Evolutionary conservation across 768 basidiomycete genomes (phyloP), one percentile per base, ranked within the genome.

Genomic region (Amyloporia xantha): DNA sequence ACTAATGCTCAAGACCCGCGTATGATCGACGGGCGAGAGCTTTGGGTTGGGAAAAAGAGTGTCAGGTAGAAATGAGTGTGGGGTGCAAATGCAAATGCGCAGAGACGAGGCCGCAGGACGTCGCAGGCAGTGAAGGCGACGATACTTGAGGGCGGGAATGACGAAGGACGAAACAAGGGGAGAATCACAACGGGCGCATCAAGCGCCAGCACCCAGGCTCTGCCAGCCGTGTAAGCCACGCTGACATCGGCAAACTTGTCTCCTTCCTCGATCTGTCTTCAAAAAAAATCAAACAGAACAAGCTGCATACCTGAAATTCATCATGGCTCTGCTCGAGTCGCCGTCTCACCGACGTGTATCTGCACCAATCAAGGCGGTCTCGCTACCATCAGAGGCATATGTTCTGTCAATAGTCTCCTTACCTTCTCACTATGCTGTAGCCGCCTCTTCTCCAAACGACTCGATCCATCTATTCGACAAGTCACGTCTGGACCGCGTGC

Each of bases 381-480:
- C 45, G 3, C 60, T 75, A 7, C 70, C 71, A 0, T 67, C 67
- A 10, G 61, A 71, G 20, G 70, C 77, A 1, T 90, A 90, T 58
- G 73, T 89, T 11, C 67, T 90, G 4, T 73, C 78, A 0, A 66
- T 89, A 6, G 73, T 78, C 13, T 62, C 70, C 3, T 53, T 80
- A 4, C 67, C 74, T 1, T 62, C 62, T 0, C 62, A 67, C 50
- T 79, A 81, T 49, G 87, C 83, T 5, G 80, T 78, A 7, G 77
- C 82, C 4, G 68, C 77, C 0, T 85, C 84, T 5, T 71, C 81
- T 1, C 78, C 81, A n/a, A 66, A 71, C 5, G 79, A 87, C 56
- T 67, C 70, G 23, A 85, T 91, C 55, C 71, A 84, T 59, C 63
- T 89, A 20, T 79, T 82, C 58, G 85, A 87, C 64, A 82, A 73